Evolutionary conservation across 1,139 yeast genomes (phyloP).

Genomic region (Suhomyces kunorum): DNA sequence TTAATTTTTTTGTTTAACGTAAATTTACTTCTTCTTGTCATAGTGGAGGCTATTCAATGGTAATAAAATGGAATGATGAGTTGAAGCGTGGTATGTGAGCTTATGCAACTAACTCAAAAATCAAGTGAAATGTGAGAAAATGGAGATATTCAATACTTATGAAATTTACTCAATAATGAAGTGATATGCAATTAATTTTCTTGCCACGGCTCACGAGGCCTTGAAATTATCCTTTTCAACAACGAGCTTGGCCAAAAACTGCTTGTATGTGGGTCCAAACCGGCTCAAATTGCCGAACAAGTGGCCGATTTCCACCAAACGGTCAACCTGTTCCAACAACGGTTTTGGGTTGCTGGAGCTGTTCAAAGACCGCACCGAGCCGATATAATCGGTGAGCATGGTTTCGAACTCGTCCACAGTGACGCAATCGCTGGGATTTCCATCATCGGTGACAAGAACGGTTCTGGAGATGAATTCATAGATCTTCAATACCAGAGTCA

Average conservation of each 20-base stretch:
- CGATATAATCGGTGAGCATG: conserved; percentile 33
- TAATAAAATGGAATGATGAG: no score
- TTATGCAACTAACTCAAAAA: no score
- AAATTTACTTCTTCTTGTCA: no score
- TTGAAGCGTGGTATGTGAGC: no score
- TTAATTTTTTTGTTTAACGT: no score
- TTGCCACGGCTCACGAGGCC: no score
- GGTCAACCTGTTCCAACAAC: conserved; percentile 40
- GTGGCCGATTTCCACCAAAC: conserved; percentile 49
- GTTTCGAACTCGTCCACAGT: conserved; percentile 15
- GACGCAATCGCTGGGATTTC: conserved; percentile 1
- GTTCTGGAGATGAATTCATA: conserved; percentile 30
- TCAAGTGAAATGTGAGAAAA: no score
- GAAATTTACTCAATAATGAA: no score
- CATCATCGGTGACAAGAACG: not conserved
- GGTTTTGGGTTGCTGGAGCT: conserved; percentile 25
- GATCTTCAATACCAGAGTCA: conserved; percentile 45
- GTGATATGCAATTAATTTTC: no score
- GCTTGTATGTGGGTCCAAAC: conserved; percentile 49
- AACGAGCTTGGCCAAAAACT: conserved; percentile 40
- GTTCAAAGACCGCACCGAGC: conserved; percentile 39
- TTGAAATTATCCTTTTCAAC: conserved; percentile 27
- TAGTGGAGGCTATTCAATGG: no score
- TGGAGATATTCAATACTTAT: no score
- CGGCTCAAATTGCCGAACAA: conserved; percentile 52